These are phyloP conservation scores for Rhodosporidiobolus sp. DNA, from an alignment of 768 basidiomycete species.

Conservation along the genomic window DNA sequence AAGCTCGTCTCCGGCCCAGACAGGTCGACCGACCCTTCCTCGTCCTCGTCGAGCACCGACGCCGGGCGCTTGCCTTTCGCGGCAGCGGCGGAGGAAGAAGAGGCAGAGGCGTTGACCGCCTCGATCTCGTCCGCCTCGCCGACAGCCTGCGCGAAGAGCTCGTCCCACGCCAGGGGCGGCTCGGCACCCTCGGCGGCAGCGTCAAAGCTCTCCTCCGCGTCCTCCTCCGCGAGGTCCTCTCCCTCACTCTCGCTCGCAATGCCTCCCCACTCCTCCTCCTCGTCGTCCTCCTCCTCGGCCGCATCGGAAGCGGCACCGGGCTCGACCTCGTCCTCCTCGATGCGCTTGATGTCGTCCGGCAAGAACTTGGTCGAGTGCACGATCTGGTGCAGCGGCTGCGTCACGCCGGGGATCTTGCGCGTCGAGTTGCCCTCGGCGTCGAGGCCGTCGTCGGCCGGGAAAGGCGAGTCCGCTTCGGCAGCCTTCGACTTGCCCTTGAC, in stretches of 20 bases:
- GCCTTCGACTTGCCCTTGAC: conserved; percentile 26
- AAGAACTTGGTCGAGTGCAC: conserved; percentile 43
- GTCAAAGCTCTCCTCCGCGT: conserved; percentile 39
- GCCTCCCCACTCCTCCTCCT: conserved; percentile 46
- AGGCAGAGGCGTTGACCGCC: conserved; percentile 38
- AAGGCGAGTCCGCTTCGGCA: conserved; percentile 51
- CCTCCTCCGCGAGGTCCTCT: conserved; percentile 47
- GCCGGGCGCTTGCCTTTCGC: background rate
- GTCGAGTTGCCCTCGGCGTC: conserved; percentile 54
- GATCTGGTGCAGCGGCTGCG: conserved; percentile 47
- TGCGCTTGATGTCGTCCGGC: conserved; percentile 37
- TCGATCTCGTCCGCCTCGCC: conserved; percentile 45
- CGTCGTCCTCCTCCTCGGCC: conserved; percentile 31
- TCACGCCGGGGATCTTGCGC: conserved; percentile 41
- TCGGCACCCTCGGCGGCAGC: conserved; percentile 47
- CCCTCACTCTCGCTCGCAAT: conserved; percentile 48
- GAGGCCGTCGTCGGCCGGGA: conserved; percentile 39
- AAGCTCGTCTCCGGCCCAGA: background rate
- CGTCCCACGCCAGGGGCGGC: conserved; percentile 69
- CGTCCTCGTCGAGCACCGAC: conserved; percentile 10
- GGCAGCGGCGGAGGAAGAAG: background rate
- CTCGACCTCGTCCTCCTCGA: conserved; percentile 20
- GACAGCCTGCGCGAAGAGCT: conserved; percentile 63
- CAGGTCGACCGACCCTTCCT: background rate
- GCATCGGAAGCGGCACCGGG: too few species aligned